Evolutionary conservation across 2,329 filamentous ascomycete genomes (phyloP).

Genomic region (Alternaria arborescens): DNA sequence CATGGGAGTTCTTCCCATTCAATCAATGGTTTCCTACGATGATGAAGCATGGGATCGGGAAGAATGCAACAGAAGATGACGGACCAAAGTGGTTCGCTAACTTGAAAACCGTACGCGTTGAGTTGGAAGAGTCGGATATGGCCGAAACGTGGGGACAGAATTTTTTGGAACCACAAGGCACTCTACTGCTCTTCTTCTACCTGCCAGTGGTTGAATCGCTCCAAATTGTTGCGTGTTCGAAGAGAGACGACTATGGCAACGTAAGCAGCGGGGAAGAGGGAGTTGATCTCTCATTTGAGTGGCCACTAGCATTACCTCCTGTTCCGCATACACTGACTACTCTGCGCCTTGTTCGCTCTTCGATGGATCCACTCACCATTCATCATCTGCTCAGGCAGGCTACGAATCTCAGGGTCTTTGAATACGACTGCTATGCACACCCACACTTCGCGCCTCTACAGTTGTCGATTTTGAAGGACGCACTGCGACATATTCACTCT

Average conservation of each 20-base stretch:
- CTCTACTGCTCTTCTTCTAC: constrained; percentile 1
- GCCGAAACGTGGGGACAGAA: too few species aligned
- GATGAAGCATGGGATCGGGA: too few species aligned
- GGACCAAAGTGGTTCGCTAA: too few species aligned
- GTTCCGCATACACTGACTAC: constrained; percentile 1
- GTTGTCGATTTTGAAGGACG: background rate
- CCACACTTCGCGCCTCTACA: background rate
- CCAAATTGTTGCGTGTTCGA: background rate
- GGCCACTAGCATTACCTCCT: constrained; percentile 1
- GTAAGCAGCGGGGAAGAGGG: background rate
- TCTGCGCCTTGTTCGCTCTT: constrained; percentile 2
- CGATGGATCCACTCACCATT: background rate
- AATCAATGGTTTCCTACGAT: background rate
- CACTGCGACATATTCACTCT: too few species aligned
- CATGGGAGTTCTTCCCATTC: background rate
- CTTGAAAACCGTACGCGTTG: too few species aligned
- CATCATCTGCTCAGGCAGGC: constrained; percentile 2
- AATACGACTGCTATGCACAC: constrained; percentile 5
- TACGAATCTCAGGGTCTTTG: constrained; percentile 1
- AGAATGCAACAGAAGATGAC: too few species aligned
- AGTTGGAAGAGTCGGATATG: too few species aligned
- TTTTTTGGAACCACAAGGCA: background rate
- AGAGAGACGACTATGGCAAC: background rate
- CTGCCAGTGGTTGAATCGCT: constrained; percentile 4
- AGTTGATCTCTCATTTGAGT: background rate